Conservation (phyloP, 2,329 filamentous ascomycete species). For the Sporothrix brunneoviolacea region DNA sequence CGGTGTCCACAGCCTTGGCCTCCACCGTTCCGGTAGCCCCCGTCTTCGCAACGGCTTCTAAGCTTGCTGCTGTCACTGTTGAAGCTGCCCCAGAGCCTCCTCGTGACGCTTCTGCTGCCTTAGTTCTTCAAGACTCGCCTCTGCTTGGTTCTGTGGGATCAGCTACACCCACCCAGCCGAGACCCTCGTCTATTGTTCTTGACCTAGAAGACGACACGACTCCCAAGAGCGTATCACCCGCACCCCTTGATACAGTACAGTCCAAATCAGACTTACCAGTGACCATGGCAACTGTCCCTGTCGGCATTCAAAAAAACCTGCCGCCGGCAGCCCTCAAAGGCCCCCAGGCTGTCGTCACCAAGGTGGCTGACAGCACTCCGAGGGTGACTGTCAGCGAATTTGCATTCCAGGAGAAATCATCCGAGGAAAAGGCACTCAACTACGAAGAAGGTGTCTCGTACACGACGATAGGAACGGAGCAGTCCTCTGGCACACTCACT, state of each 20-base stretch:
- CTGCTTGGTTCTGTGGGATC: not conserved
- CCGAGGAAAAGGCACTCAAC: not conserved
- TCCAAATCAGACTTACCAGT: not conserved
- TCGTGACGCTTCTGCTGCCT: not conserved
- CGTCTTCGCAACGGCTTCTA: not conserved
- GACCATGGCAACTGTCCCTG: not conserved
- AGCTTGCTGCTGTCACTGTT: not conserved
- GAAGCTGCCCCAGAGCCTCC: not conserved
- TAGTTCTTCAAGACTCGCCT: not conserved
- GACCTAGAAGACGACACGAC: not conserved
- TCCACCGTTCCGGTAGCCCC: not conserved
- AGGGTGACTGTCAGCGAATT: not conserved
- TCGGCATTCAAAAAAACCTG: no score
- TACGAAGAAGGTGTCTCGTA: not conserved
- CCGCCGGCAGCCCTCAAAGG: no score
- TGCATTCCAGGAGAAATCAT: not conserved
- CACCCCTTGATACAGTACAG: not conserved
- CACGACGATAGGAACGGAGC: not conserved
- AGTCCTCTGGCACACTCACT: not conserved
- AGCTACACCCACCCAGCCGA: not conserved
- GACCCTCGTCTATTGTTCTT: not conserved
- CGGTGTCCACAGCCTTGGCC: not conserved
- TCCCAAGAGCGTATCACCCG: not conserved
- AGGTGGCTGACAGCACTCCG: not conserved
- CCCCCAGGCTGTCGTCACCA: not conserved